phyloP scores from a whole-genome alignment of 164 flowering plant species.

The Paratinospora sagittata region DNA sequence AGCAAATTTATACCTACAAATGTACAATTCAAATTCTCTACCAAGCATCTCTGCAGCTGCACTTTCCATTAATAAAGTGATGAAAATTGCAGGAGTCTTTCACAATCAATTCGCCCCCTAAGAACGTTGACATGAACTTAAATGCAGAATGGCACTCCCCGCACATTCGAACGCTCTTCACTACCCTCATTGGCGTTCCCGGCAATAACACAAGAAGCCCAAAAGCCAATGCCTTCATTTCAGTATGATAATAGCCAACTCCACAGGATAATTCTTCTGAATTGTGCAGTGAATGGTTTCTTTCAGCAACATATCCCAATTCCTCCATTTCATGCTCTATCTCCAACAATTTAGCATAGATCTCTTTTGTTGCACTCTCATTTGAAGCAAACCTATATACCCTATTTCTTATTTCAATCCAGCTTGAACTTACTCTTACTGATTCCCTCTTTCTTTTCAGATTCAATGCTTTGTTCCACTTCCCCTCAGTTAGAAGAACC shows the following conservation, averaged over 20 bases:
- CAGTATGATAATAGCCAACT: slow-evolving; percentile 25
- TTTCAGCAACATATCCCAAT: slow-evolving; percentile 28
- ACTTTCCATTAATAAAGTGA: slow-evolving; percentile 33
- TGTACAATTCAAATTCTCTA: too few relatives aligned
- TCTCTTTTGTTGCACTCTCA: slow-evolving; percentile 15
- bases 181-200: slow-evolving; percentile 24
- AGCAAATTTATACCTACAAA: slow-evolving; percentile 7
- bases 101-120: slow-evolving; percentile 22
- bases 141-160: slow-evolving; percentile 37
- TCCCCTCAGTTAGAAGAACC: slow-evolving; percentile 27
- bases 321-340: slow-evolving; percentile 29
- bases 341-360: slow-evolving; percentile 20
- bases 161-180: slow-evolving; percentile 26
- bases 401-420: slow-evolving; percentile 26
- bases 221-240: slow-evolving; percentile 34
- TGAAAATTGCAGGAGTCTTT: slow-evolving; percentile 32
- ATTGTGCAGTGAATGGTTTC: slow-evolving; percentile 29
- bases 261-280: slow-evolving; percentile 31
- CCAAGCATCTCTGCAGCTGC: slow-evolving; percentile 35
- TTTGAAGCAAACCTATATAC: slow-evolving; percentile 23
- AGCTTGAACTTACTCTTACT: slow-evolving; percentile 20
- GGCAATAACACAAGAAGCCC: slow-evolving; percentile 22
- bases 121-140: slow-evolving; percentile 33
- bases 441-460: slow-evolving; percentile 12
- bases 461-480: slow-evolving; percentile 32